Evolutionary conservation across 331 rosid species (phyloP).

Genomic region (Erythrophleum ivorense): DNA sequence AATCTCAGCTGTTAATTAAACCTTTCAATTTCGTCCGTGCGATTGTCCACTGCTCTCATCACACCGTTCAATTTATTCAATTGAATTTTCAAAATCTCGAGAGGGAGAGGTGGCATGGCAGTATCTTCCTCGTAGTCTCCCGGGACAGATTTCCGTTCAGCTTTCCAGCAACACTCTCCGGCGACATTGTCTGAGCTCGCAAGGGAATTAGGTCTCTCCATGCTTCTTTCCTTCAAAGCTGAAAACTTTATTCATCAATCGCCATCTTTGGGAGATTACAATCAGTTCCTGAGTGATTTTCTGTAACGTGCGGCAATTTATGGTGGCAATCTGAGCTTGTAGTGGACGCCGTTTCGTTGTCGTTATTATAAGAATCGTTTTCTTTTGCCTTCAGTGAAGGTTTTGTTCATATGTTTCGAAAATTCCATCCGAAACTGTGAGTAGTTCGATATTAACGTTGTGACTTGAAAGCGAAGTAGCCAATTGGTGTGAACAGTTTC

Average conservation of each 20-base stretch:
- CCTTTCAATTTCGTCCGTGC: conserved; percentile 17
- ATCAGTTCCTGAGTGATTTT: not conserved
- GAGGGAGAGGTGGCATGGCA: conserved; percentile 47
- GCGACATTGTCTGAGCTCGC: conserved; percentile 4
- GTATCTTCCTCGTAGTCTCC: conserved; percentile 12
- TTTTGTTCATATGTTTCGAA: not conserved
- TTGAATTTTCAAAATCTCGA: conserved; percentile 69
- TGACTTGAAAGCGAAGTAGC: conserved; percentile 10
- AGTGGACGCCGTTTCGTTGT: conserved; percentile 3
- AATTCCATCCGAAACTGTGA: conserved; percentile 39
- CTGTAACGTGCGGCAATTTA: conserved; percentile 36
- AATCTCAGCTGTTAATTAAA: conserved; percentile 36
- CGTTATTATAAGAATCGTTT: conserved; percentile 29
- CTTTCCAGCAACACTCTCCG: conserved; percentile 23
- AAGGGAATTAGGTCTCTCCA: conserved; percentile 16
- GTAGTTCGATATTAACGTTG: conserved; percentile 26
- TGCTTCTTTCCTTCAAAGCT: conserved; percentile 19
- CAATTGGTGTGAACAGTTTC: conserved; percentile 2
- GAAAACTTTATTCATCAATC: conserved; percentile 6
- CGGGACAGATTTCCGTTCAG: conserved; percentile 24
- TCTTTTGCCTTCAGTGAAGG: not conserved
- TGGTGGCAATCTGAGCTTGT: conserved; percentile 25
- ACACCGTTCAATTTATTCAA: conserved; percentile 45
- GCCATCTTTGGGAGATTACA: not conserved
- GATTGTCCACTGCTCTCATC: conserved; percentile 24